Conservation (phyloP, 331 rosid species). For the Arachis monticola region DNA sequence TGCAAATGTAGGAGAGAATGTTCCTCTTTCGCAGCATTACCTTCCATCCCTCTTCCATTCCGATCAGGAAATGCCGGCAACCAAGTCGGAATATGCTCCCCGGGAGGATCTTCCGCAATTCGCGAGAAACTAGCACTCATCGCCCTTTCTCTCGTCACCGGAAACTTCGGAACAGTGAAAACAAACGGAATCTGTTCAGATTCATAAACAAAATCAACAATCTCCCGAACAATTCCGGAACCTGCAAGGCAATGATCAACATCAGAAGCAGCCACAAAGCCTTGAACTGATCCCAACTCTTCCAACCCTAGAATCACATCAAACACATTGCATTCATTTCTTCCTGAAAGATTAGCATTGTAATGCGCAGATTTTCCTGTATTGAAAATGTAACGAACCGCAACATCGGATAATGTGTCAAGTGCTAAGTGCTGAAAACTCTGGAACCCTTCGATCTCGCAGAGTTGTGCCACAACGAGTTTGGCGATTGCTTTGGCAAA, state of each 20-base stretch:
- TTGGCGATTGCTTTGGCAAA: too few species aligned
- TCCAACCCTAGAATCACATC: slow-evolving; percentile 56
- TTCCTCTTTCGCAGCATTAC: neutral
- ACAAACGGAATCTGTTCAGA: slow-evolving; percentile 53
- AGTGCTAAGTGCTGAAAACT: too few species aligned
- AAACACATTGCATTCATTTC: slow-evolving; percentile 51
- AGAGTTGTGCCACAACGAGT: too few species aligned
- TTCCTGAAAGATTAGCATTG: slow-evolving; percentile 54
- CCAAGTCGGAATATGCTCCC: too few species aligned
- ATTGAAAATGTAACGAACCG: too few species aligned
- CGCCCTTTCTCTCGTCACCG: slow-evolving; percentile 28
- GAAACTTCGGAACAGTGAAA: slow-evolving; percentile 46
- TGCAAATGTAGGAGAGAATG: neutral
- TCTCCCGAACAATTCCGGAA: slow-evolving; percentile 50
- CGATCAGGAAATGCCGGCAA: too few species aligned
- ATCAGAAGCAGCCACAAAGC: slow-evolving; percentile 58
- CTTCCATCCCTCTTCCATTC: neutral
- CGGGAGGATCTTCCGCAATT: too few species aligned
- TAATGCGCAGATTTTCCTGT: slow-evolving; percentile 43
- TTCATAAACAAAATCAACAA: slow-evolving; percentile 42
- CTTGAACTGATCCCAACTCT: slow-evolving; percentile 52
- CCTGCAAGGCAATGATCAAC: slow-evolving; percentile 52
- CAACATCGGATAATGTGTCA: too few species aligned
- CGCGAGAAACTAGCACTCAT: too few species aligned
- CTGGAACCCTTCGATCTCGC: too few species aligned